Evolutionary conservation across 2,329 filamentous ascomycete species (phyloP).

Genomic region (Fusarium heterosporum): DNA sequence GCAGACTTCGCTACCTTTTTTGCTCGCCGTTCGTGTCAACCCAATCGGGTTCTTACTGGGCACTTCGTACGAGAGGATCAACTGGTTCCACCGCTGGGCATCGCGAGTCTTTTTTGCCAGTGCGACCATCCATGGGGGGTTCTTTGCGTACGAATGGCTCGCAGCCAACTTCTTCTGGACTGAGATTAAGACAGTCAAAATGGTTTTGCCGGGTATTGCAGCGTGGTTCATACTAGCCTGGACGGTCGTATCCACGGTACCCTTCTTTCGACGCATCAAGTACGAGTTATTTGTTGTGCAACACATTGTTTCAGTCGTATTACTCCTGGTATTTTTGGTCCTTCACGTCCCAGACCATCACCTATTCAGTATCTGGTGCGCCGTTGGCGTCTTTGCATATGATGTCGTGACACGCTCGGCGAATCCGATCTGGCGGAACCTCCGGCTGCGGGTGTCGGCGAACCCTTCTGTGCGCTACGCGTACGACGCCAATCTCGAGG

Average conservation of each 20-base stretch:
- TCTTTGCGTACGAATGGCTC: constrained; percentile 44
- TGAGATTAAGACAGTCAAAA: constrained; percentile 43
- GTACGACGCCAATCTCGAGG: constrained; percentile 32
- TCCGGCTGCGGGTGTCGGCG: constrained; percentile 34
- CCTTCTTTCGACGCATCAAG: constrained; percentile 43
- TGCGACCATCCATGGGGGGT: constrained; percentile 44
- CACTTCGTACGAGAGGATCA: constrained; percentile 45
- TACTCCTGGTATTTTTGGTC: constrained; percentile 39
- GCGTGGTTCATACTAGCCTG: constrained; percentile 46
- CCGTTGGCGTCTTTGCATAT: constrained; percentile 43
- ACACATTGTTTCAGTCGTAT: constrained; percentile 42
- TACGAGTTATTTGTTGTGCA: constrained; percentile 49
- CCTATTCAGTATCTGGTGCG: constrained; percentile 47
- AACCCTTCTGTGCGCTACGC: constrained; percentile 32
- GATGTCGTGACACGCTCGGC: constrained; percentile 45
- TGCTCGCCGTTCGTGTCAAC: constrained; percentile 42
- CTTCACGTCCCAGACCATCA: constrained; percentile 46
- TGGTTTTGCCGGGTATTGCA: constrained; percentile 45
- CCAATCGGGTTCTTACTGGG: constrained; percentile 42
- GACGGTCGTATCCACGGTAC: constrained; percentile 42
- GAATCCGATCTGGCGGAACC: constrained; percentile 45
- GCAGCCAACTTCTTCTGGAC: constrained; percentile 44
- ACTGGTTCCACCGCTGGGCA: constrained; percentile 45
- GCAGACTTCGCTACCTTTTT: constrained; percentile 41
- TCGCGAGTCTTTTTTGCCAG: constrained; percentile 43